Evolutionary conservation across 1,284 basidiomycete genomes (phyloP).

Genomic region (Cutaneotrichosporon sp.): DNA sequence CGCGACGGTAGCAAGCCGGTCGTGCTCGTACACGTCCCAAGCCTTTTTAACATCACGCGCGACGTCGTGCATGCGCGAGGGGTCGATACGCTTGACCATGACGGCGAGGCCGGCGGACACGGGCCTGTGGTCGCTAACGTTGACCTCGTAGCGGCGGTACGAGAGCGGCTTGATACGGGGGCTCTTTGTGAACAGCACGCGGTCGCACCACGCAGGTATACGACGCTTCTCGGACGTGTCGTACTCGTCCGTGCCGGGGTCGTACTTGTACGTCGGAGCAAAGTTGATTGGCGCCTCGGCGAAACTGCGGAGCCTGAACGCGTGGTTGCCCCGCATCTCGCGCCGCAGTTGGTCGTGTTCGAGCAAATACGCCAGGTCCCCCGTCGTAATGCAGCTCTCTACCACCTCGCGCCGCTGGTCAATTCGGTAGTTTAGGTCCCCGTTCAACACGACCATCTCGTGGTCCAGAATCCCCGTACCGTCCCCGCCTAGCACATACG

Average conservation of each 20-base stretch:
- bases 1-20: conserved; percentile 54
- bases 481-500: conserved; percentile 84
- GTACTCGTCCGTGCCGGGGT: conserved; percentile 68
- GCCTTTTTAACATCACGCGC: conserved; percentile 55
- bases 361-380: conserved; percentile 62
- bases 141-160: conserved; percentile 73
- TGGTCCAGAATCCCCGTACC: conserved; percentile 93
- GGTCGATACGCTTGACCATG: conserved; percentile 65
- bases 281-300: conserved; percentile 75
- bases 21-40: conserved; percentile 60
- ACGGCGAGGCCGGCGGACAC: conserved; percentile 71
- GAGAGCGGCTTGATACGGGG: conserved; percentile 59
- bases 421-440: conserved; percentile 71
- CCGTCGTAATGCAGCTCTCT: conserved; percentile 60
- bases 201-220: conserved; percentile 92
- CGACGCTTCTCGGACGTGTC: conserved; percentile 84
- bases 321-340: conserved; percentile 78
- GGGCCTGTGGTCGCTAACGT: conserved; percentile 79
- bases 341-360: conserved; percentile 83
- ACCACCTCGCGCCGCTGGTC: conserved; percentile 81
- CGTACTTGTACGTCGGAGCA: conserved; percentile 93
- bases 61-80: conserved; percentile 56
- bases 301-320: conserved; percentile 78
- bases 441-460: conserved; percentile 81
- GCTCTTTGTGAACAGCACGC: conserved; percentile 71